phyloP scores from a whole-genome alignment of 495 filamentous ascomycete genomes.

The Rostrohypoxylon terebratum region DNA sequence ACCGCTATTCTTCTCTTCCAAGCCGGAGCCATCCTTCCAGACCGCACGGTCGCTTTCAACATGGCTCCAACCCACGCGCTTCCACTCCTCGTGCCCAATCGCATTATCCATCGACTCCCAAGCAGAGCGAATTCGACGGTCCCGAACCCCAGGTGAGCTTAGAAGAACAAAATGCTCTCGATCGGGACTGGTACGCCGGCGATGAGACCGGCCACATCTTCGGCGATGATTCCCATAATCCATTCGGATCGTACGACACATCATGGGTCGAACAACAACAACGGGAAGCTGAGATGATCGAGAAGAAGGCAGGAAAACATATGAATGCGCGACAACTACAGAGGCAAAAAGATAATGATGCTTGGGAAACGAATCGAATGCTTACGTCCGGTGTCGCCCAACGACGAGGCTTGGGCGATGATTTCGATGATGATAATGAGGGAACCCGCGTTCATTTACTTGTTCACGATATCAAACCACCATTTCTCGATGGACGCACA shows the following conservation, averaged over 20 bases:
- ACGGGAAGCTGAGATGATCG: constrained; percentile 74
- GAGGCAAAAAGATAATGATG: constrained; percentile 93
- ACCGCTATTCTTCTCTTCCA: constrained; percentile 69
- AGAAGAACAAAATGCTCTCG: constrained; percentile 71
- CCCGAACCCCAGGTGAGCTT: constrained; percentile 62
- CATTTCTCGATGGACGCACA: constrained; percentile 93
- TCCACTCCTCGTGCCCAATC: constrained; percentile 63
- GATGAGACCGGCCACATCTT: constrained; percentile 81
- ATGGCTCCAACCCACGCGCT: constrained; percentile 51
- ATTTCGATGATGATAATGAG: constrained; percentile 93
- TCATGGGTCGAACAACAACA: constrained; percentile 76
- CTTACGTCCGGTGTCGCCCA: constrained; percentile 96
- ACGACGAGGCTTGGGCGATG: constrained; percentile 78
- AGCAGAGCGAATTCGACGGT: constrained; percentile 64
- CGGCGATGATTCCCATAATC: constrained; percentile 76
- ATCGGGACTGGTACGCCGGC: constrained; percentile 87
- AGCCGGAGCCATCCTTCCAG: constrained; percentile 56
- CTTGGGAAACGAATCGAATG: constrained; percentile 99
- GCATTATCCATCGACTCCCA: constrained; percentile 60
- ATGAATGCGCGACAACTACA: constrained; percentile 79
- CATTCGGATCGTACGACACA: constrained; percentile 70
- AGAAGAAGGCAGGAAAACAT: constrained; percentile 77
- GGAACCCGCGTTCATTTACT: constrained; percentile 89
- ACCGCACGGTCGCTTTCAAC: constrained; percentile 50
- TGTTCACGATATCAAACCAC: constrained; percentile 93